Base-by-base conservation (phyloP, 2,329 filamentous ascomycete species). In the Emergomyces pasteurianus region DNA sequence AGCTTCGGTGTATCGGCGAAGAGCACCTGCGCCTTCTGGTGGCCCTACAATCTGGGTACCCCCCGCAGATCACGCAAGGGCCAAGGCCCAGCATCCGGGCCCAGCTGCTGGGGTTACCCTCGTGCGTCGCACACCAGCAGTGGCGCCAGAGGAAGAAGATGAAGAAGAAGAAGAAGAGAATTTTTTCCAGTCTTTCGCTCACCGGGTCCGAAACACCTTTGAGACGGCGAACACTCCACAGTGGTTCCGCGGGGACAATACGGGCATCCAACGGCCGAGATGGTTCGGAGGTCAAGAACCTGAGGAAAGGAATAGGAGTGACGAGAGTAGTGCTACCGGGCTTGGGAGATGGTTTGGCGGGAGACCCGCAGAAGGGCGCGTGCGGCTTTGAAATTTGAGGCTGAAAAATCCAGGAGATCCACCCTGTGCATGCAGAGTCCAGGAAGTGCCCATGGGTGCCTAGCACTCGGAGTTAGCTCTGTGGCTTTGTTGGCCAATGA, bases 161-260 rank as follows among this genome's bases (percentile, higher is more conserved):
- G n/a, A n/a, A n/a, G n/a, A n/a, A n/a, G n/a, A n/a, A 8, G 82
- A 83, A n/a, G 82, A 83, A n/a, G 80, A 83, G 1, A 90, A 86
- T 65, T 90, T 96, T 73, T 91, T 97, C 69, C 83, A 89, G 65
- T 86, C 87, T 40, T 85, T 97, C 63, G 86, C 89, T 0, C 89
- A 95, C 70, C 82, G 92, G 42, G 86, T 99, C 67, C 89, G 86
- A 74, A 99, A 99, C 70, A 97, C 94, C 0, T 84, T 97, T 58
- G 92, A 97, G 63, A 88, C 85, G 0, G 81, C 90, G 1, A 87
- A 91, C 58, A 81, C 86, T 36, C 92, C 94, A 0, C 86, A 86
- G 65, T 97, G 92, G 91, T 78, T 96, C 64, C 82, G 85, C 67
- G 87, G 89, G 31, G 79, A 90, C 34, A 82, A 84, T 1, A 80